Evolutionary conservation across 805 yeast genomes (phyloP).

Genomic region (Teunomyces stri): DNA sequence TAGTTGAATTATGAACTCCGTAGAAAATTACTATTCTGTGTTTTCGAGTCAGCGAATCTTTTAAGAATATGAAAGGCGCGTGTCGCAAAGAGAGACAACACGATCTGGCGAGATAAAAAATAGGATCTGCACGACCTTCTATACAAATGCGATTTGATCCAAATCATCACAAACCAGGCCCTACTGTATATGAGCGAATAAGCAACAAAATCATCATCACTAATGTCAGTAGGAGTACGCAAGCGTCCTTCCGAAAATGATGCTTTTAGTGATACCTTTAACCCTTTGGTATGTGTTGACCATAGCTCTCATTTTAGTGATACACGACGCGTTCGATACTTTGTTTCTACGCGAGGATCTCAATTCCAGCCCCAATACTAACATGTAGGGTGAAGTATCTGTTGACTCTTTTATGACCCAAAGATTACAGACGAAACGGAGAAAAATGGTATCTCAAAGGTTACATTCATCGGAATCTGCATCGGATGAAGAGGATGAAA

Average conservation of each 20-base stretch:
- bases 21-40: no score
- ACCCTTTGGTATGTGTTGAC: constrained; percentile 1
- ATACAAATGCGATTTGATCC: neutral
- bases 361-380: neutral
- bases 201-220: neutral
- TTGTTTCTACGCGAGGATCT: neutral
- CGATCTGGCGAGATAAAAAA: no score
- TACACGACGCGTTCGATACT: neutral
- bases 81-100: no score
- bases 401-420: constrained; percentile 12
- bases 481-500: neutral
- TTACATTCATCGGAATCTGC: neutral
- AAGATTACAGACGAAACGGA: constrained; percentile 4
- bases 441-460: constrained; percentile 8
- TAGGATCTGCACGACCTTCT: neutral
- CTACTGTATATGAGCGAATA: neutral
- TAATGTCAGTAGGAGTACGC: neutral
- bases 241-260: constrained; percentile 1
- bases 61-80: no score
- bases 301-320: neutral
- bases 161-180: neutral
- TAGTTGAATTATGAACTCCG: no score
- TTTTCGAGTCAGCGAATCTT: no score
- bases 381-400: constrained; percentile 7
- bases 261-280: neutral